Percentiles rank a stretch among this genome's conserved stretches.
Evolutionary conservation across 192 early-diverging fungal genomes (phyloP).

Genomic region (Entomortierella parvispora): DNA sequence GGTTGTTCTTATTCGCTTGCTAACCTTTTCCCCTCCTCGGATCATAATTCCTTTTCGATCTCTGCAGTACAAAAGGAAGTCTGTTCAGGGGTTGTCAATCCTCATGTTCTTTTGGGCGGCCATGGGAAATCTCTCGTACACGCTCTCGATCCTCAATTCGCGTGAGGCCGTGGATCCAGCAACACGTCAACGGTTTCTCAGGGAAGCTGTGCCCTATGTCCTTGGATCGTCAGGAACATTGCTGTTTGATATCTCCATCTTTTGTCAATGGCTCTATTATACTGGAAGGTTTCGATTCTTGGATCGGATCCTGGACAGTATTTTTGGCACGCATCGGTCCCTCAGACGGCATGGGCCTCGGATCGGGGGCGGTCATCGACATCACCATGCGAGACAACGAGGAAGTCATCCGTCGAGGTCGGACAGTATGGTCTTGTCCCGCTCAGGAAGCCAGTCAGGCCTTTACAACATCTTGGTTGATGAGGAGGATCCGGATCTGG

Average conservation of each 20-base stretch:
- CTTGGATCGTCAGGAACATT: conserved; percentile 78
- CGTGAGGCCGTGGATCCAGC: conserved; percentile 27
- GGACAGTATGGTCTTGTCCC: conserved; percentile 38
- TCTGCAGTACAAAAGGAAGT: conserved; percentile 59
- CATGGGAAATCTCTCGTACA: conserved; percentile 76
- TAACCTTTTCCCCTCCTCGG: too few species aligned
- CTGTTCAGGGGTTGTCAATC: conserved; percentile 77
- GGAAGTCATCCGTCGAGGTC: conserved; percentile 22
- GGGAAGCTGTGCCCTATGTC: conserved; percentile 62
- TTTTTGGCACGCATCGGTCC: background rate
- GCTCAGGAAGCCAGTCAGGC: conserved; percentile 34
- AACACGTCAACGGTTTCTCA: conserved; percentile 21
- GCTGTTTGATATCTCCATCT: conserved; percentile 75
- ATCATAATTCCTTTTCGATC: too few species aligned
- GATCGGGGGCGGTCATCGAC: too few species aligned
- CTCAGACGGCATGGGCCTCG: too few species aligned
- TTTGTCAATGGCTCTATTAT: conserved; percentile 61
- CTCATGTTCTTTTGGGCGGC: conserved; percentile 79
- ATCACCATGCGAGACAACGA: conserved; percentile 10
- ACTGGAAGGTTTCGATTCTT: conserved; percentile 28
- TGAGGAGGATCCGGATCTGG: conserved; percentile 25
- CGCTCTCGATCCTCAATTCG: conserved; percentile 57
- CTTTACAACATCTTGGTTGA: conserved; percentile 32
- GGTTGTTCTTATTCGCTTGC: too few species aligned
- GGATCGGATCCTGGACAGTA: background rate